phyloP scores from a whole-genome alignment of 129 eudicot species.

The Smallanthus sonchifolius region DNA sequence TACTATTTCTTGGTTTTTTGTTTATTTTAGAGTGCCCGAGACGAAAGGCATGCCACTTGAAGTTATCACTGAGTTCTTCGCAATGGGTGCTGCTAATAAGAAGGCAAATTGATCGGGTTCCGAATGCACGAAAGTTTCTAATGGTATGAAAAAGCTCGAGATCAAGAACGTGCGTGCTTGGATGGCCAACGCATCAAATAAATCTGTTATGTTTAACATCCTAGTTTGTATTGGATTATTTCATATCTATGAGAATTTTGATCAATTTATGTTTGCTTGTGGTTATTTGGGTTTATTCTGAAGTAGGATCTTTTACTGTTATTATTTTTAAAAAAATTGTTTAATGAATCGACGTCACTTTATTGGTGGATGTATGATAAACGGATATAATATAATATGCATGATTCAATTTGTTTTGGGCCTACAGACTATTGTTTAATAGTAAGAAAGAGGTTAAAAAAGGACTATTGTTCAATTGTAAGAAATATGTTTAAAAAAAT shows the following conservation, averaged over 20 bases:
- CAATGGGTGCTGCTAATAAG: conserved; percentile 70
- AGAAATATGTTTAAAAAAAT: no score
- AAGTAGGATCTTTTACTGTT: no score
- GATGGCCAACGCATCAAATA: conserved; percentile 15
- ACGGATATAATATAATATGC: no score
- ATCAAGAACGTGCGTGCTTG: conserved; percentile 15
- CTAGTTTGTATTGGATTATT: conserved; percentile 13
- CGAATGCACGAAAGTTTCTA: background rate
- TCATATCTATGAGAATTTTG: background rate
- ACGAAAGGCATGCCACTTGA: conserved; percentile 99
- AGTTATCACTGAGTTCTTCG: conserved; percentile 90
- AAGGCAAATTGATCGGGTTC: conserved; percentile 29
- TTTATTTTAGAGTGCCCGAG: conserved; percentile 77
- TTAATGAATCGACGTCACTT: no score
- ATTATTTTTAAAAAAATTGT: no score
- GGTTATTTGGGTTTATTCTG: no score
- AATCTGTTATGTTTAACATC: conserved; percentile 18
- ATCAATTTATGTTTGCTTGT: background rate
- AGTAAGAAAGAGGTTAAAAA: no score
- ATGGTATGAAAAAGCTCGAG: conserved; percentile 7
- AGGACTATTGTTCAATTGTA: no score
- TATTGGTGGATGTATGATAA: no score
- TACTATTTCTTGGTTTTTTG: conserved; percentile 69
- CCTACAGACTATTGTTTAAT: no score
- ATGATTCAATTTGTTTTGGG: no score